A percentile compares a stretch with the other conserved stretches of the same genome.
phyloP scores from a whole-genome alignment of 306 rosid species.

The Prunus dulcis region DNA sequence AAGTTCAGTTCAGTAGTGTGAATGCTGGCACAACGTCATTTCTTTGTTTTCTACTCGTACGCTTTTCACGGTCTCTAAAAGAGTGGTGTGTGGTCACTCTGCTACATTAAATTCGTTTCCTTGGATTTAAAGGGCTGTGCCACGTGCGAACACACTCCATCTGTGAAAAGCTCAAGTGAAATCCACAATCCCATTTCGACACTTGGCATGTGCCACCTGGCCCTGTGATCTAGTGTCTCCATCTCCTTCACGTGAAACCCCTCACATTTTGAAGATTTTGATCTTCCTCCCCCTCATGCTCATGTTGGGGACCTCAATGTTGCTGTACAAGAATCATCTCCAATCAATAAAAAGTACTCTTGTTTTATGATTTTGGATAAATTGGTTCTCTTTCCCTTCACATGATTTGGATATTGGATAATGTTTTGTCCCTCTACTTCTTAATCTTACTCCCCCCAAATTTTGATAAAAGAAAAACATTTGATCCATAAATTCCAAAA shows the following conservation, averaged over 20 bases:
- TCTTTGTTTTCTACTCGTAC: neutral
- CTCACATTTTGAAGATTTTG: neutral
- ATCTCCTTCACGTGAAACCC: constrained; percentile 36
- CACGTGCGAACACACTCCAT: neutral
- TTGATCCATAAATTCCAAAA: no score
- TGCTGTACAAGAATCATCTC: constrained; percentile 13
- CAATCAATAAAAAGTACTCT: neutral
- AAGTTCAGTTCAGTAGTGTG: no score
- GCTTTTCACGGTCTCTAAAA: neutral
- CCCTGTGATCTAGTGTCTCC: neutral
- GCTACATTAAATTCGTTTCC: neutral
- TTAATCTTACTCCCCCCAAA: no score
- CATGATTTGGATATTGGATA: no score
- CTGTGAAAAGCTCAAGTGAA: neutral
- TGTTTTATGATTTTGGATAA: neutral
- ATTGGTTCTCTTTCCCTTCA: no score
- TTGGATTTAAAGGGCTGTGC: neutral
- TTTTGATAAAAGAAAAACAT: no score
- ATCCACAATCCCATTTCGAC: constrained; percentile 7
- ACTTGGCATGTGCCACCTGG: constrained; percentile 12
- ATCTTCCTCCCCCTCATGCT: neutral
- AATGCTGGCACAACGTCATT: neutral
- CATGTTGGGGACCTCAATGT: constrained; percentile 28
- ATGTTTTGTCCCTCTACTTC: no score
- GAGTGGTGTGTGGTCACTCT: neutral